Evolutionary conservation across 2,329 filamentous ascomycete species (phyloP).

Genomic region (Penicillium sp.): DNA sequence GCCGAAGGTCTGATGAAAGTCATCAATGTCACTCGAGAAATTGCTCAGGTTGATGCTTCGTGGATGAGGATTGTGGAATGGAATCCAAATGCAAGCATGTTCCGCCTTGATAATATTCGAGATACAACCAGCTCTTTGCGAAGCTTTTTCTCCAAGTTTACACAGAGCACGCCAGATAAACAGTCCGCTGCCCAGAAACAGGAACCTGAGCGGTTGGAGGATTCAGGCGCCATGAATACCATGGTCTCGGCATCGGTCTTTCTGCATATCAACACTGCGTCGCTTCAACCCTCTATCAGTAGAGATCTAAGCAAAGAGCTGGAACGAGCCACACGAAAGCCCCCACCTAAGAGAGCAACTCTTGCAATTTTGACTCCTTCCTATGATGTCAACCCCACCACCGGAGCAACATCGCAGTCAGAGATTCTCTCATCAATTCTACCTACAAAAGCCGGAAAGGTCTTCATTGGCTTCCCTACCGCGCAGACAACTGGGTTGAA

Average conservation of each 20-base stretch:
- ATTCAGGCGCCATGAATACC: constrained; percentile 69
- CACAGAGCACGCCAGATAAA: constrained; percentile 50
- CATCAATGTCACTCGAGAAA: constrained; percentile 72
- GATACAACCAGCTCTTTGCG: constrained; percentile 60
- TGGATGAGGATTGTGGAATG: constrained; percentile 87
- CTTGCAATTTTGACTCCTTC: constrained; percentile 87
- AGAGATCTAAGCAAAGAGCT: constrained; percentile 75
- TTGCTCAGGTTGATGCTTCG: constrained; percentile 83
- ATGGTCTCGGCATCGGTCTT: constrained; percentile 76
- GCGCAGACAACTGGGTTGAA: constrained; percentile 93
- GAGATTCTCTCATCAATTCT: constrained; percentile 89
- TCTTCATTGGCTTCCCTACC: constrained; percentile 97
- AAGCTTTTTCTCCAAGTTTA: constrained; percentile 77
- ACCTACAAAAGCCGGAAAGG: constrained; percentile 80
- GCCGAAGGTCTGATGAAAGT: constrained; percentile 88
- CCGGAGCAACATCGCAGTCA: constrained; percentile 48
- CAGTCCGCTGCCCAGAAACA: constrained; percentile 47
- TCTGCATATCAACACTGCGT: constrained; percentile 79
- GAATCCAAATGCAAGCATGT: constrained; percentile 57
- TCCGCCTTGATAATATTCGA: constrained; percentile 38
- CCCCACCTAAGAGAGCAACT: constrained; percentile 80
- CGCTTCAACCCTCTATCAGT: constrained; percentile 71
- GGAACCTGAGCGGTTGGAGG: constrained; percentile 56
- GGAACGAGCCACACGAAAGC: constrained; percentile 94
- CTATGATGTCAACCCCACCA: constrained; percentile 72